Conservation (phyloP, 176 grass and related monocot species). For the Puccinellia tenuiflora region DNA sequence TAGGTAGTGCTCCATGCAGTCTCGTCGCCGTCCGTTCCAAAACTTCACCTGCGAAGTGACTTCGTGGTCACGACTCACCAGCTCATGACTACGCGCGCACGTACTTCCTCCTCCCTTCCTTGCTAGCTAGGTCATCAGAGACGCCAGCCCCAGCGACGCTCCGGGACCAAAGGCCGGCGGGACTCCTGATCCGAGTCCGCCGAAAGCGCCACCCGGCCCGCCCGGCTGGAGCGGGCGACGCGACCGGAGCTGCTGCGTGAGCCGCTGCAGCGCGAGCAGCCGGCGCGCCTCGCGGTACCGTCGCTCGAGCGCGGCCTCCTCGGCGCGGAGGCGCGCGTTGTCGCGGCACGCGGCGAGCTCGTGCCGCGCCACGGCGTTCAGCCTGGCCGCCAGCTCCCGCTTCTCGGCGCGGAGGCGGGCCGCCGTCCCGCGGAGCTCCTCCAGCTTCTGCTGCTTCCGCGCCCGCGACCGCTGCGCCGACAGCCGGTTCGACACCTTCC, state of each 20-base stretch:
- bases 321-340: constrained; percentile 39
- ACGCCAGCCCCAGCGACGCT: background rate
- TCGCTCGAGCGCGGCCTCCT: constrained; percentile 18
- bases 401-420: constrained; percentile 38
- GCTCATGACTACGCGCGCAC: no score
- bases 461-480: constrained; percentile 63
- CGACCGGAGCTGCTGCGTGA: background rate
- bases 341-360: constrained; percentile 22
- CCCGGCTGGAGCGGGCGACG: no score
- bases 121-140: constrained; percentile 43
- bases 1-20: background rate
- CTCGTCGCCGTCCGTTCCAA: constrained; percentile 8
- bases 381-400: background rate
- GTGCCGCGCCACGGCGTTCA: background rate
- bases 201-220: background rate
- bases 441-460: constrained; percentile 60
- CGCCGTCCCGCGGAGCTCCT: constrained; percentile 25
- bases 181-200: background rate
- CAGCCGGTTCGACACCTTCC: constrained; percentile 74
- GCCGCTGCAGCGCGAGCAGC: constrained; percentile 17
- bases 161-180: background rate
- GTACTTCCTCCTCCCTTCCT: no score
- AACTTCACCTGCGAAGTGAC: background rate
- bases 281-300: constrained; percentile 20
- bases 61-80: background rate